Evolutionary conservation across 2,329 filamentous ascomycete genomes (phyloP), one percentile per base, ranked within the genome.

Genomic region (Neofusicoccum parvum): DNA sequence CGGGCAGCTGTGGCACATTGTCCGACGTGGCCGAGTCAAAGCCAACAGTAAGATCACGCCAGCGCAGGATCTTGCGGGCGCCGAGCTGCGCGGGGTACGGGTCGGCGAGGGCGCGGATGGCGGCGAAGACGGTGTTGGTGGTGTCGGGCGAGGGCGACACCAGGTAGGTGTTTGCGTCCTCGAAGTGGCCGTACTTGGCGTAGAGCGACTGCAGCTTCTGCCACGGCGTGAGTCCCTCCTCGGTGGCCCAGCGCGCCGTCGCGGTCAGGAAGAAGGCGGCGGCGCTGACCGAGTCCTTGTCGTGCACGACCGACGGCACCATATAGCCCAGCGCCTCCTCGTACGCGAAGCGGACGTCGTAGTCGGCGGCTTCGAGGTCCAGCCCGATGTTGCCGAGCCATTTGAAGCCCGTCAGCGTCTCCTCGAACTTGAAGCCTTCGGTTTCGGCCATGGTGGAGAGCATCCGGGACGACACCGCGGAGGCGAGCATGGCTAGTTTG

Each of bases 291-390:
- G 86, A 87, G 72, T 90, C 87, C 70, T 90, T 90, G 74, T 90
- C 87, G 69, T 86, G 84, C 45, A 86, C 86, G 1, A 88, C 83
- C 7, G 81, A 76, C 0, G 87, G 81, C 64, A 89, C 87, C 87
- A 89, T 89, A 73, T 88, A 90, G 1, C 87, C 87, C 23, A 90
- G 82, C 7, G 87, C 87, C 75, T 90, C 87, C 74, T 90, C 87
- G 69, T 86, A 90, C 1, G 86, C 87, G 70, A 84, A 89, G 0
- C 81, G 77, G 0, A 85, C 81, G 23, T 81, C 77, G 69, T 84
- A 85, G 27, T 83, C 85, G 64, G 78, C 71, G 2, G 73, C 70
- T 64, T 82, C 65, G 1, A 88, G 79, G n/a, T 82, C 77, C 17
- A 82, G 81, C 1, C 86, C 85, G 51, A 84, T 80, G 68, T 88